phyloP scores from a whole-genome alignment of 768 basidiomycete genomes.

The Leccinum ochraceum region DNA sequence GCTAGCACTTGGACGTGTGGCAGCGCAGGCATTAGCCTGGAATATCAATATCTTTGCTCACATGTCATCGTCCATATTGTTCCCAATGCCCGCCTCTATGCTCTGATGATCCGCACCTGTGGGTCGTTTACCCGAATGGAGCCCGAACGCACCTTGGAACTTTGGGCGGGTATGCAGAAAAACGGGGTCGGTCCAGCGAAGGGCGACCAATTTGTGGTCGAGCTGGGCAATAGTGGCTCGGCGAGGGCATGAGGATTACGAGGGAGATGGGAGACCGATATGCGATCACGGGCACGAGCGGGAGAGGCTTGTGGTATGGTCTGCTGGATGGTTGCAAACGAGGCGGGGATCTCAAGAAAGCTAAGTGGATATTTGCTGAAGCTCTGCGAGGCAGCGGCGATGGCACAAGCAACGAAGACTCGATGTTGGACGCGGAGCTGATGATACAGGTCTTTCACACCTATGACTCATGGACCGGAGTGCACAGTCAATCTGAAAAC shows the following conservation, averaged over 20 bases:
- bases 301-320: slow-evolving; percentile 71
- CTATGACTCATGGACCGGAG: slow-evolving; percentile 50
- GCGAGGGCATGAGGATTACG: slow-evolving; percentile 82
- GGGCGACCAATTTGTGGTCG: slow-evolving; percentile 68
- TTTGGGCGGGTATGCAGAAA: slow-evolving; percentile 94
- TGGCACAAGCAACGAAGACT: slow-evolving; percentile 26
- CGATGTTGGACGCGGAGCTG: slow-evolving; percentile 59
- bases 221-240: slow-evolving; percentile 65
- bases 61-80: slow-evolving; percentile 89
- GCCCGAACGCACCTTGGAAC: slow-evolving; percentile 88
- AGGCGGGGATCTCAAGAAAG: slow-evolving; percentile 77
- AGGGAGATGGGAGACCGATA: slow-evolving; percentile 84
- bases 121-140: slow-evolving; percentile 62
- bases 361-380: slow-evolving; percentile 91
- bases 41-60: slow-evolving; percentile 78
- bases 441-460: slow-evolving; percentile 87
- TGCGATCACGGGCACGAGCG: slow-evolving; percentile 32
- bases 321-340: slow-evolving; percentile 88
- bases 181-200: slow-evolving; percentile 60
- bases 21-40: slow-evolving; percentile 81
- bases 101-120: slow-evolving; percentile 87
- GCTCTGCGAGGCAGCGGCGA: slow-evolving; percentile 40
- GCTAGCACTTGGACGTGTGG: slow-evolving; percentile 34
- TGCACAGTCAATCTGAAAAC: not conserved
- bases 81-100: slow-evolving; percentile 73